These are phyloP conservation scores for Kazachstania africana DNA, from an alignment of 805 yeast genomes.

Conservation along the genomic window DNA sequence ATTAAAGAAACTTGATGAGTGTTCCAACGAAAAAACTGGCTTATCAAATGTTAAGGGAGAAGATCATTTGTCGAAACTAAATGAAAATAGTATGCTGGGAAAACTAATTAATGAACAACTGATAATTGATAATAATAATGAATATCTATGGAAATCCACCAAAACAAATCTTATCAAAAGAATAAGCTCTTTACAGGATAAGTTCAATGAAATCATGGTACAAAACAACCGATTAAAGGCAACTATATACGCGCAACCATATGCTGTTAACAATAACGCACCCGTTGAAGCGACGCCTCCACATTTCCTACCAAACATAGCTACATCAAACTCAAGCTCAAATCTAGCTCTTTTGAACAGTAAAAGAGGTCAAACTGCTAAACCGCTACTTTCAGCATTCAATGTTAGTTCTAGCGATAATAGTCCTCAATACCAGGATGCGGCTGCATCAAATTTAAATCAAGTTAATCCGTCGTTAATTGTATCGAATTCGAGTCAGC, in stretches of 20 bases:
- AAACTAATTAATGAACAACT: constrained; percentile 19
- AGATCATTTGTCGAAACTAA: constrained; percentile 13
- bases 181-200: constrained; percentile 13
- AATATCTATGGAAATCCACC: constrained; percentile 15
- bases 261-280: background rate
- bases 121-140: constrained; percentile 15
- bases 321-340: background rate
- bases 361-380: background rate
- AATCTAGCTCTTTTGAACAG: background rate
- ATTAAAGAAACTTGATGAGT: constrained; percentile 14
- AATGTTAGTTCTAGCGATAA: background rate
- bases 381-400: constrained; percentile 3
- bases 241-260: constrained; percentile 4
- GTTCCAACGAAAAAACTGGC: constrained; percentile 18
- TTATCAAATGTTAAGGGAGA: constrained; percentile 17
- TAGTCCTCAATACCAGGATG: too few relatives aligned
- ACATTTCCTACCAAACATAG: background rate
- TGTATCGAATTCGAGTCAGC: background rate
- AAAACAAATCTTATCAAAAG: constrained; percentile 13
- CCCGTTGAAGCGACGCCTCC: background rate
- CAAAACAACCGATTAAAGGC: constrained; percentile 15
- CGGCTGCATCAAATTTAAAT: too few relatives aligned
- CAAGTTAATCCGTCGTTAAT: too few relatives aligned
- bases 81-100: constrained; percentile 12
- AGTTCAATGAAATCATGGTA: constrained; percentile 15